These are phyloP conservation scores for Suaeda aralocaspica DNA, from an alignment of 148 eudicot genomes.

Conservation along the genomic window DNA sequence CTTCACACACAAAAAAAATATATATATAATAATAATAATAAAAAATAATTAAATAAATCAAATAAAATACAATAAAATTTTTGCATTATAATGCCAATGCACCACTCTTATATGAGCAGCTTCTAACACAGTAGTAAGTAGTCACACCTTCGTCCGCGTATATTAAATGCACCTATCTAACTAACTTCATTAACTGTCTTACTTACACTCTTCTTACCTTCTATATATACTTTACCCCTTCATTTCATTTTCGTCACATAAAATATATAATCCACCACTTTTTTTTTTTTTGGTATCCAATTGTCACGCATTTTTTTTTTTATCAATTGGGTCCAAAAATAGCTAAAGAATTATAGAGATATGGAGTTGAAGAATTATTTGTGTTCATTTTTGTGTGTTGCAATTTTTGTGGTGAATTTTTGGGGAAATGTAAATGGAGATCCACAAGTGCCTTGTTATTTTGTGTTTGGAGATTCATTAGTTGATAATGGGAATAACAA, in stretches of 20 bases:
- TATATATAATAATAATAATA: no score
- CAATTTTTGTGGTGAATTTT: constrained; percentile 2
- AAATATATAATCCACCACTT: neutral
- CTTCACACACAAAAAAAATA: neutral
- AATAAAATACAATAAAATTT: no score
- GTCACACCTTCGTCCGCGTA: constrained; percentile 23
- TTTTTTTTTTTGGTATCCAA: constrained; percentile 2
- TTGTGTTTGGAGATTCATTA: constrained; percentile 80
- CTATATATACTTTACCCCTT: constrained; percentile 18
- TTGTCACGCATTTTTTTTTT: neutral
- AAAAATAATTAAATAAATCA: no score
- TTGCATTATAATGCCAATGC: neutral
- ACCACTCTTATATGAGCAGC: neutral
- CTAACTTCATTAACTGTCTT: constrained; percentile 17
- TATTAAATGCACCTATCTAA: constrained; percentile 23
- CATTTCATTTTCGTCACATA: constrained; percentile 17
- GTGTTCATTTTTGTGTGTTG: constrained; percentile 3
- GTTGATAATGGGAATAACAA: constrained; percentile 93
- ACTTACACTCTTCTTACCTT: neutral
- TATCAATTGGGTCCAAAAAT: neutral
- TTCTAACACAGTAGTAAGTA: neutral
- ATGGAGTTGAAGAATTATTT: constrained; percentile 10
- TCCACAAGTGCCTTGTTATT: constrained; percentile 76
- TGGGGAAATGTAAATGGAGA: constrained; percentile 23
- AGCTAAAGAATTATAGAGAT: no score